phyloP scores from a whole-genome alignment of 345 rosid species.

The Salix koriyanagi region DNA sequence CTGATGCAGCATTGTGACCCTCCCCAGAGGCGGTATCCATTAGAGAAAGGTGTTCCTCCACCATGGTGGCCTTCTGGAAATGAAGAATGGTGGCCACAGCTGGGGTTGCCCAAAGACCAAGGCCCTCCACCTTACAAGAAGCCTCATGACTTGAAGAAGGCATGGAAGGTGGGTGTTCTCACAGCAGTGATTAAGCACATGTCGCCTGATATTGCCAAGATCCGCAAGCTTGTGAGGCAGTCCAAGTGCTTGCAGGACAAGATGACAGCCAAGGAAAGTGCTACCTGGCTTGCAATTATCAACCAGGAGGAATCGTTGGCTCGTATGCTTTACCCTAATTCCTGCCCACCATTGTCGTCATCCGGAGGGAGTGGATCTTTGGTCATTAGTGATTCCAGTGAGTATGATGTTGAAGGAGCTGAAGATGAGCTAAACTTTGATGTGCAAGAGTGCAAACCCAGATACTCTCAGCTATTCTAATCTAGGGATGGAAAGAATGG shows the following conservation, averaged over 20 bases:
- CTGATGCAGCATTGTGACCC: constrained; percentile 88
- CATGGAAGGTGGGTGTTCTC: constrained; percentile 90
- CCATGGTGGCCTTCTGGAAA: constrained; percentile 95
- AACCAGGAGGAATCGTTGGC: constrained; percentile 65
- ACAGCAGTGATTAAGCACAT: constrained; percentile 82
- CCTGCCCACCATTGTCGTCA: constrained; percentile 51
- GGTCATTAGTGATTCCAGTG: constrained; percentile 50
- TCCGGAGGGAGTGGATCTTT: constrained; percentile 45
- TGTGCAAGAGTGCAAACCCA: constrained; percentile 50
- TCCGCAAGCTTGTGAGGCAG: constrained; percentile 74
- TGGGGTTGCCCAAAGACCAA: constrained; percentile 60
- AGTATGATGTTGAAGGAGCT: constrained; percentile 75
- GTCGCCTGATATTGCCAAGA: constrained; percentile 69
- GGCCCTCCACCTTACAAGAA: constrained; percentile 95
- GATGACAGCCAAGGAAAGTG: constrained; percentile 89
- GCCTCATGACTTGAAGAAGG: constrained; percentile 94
- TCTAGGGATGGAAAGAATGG: constrained; percentile 35
- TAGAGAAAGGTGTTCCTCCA: constrained; percentile 80
- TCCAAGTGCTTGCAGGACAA: constrained; percentile 87
- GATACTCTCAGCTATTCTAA: constrained; percentile 37
- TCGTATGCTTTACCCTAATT: constrained; percentile 48
- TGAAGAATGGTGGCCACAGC: constrained; percentile 91
- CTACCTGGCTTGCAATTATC: constrained; percentile 87
- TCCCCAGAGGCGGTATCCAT: constrained; percentile 81
- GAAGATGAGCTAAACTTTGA: constrained; percentile 58